These are phyloP conservation scores for Cyclotella cryptica DNA, from an alignment of 108 stramenopile species.

Conservation along the genomic window DNA sequence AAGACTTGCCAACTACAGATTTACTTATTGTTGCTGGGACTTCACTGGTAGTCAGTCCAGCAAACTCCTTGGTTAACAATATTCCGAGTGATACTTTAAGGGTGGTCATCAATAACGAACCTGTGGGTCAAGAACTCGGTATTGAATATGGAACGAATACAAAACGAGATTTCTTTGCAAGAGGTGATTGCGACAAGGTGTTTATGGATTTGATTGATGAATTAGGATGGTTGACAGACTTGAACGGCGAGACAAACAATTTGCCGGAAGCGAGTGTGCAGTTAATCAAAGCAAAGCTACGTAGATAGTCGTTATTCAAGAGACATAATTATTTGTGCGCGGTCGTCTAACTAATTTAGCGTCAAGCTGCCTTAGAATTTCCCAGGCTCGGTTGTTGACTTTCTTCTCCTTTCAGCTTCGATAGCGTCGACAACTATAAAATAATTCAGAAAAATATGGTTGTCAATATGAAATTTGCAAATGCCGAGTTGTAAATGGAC, in stretches of 20 bases:
- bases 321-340: no score
- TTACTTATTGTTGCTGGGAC: constrained; percentile 80
- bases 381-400: not conserved
- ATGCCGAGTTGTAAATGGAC: not conserved
- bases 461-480: not conserved
- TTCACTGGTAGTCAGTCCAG: constrained; percentile 74
- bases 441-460: no score
- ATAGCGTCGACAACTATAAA: no score
- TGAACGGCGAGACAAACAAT: constrained; percentile 30
- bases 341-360: no score
- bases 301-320: no score
- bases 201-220: constrained; percentile 62
- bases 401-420: not conserved
- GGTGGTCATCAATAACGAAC: constrained; percentile 64
- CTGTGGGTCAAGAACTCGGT: constrained; percentile 63
- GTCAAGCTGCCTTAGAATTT: no score
- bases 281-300: constrained; percentile 17
- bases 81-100: constrained; percentile 53
- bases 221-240: constrained; percentile 65
- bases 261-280: constrained; percentile 34
- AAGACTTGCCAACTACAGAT: constrained; percentile 67
- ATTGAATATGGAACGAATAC: constrained; percentile 50
- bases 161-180: constrained; percentile 63
- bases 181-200: constrained; percentile 65
- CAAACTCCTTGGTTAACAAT: constrained; percentile 63